Evolutionary conservation across 2,329 filamentous ascomycete species (phyloP).

Genomic region (Sporothrix phasma): DNA sequence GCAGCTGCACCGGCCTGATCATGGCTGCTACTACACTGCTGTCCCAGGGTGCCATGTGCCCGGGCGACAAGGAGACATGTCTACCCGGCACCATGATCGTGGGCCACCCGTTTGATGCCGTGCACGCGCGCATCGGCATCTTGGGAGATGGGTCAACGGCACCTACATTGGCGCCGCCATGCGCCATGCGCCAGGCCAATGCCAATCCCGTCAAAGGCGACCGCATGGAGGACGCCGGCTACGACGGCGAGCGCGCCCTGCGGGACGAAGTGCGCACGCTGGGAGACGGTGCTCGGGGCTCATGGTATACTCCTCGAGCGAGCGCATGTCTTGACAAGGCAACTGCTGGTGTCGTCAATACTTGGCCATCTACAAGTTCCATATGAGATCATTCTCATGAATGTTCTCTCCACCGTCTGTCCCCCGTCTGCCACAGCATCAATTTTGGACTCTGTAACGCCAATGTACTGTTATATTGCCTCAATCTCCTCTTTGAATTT

Average conservation of each 20-base stretch:
- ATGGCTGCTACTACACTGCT: constrained; percentile 46
- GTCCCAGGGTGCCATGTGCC: constrained; percentile 33
- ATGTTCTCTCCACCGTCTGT: background rate
- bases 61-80: constrained; percentile 42
- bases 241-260: constrained; percentile 27
- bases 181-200: too few relatives aligned
- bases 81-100: constrained; percentile 34
- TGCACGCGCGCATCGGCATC: constrained; percentile 26
- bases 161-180: constrained; percentile 22
- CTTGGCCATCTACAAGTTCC: background rate
- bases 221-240: constrained; percentile 22
- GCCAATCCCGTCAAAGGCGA: constrained; percentile 21
- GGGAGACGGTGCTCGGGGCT: too few relatives aligned
- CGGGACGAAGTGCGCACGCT: constrained; percentile 27
- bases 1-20: constrained; percentile 36
- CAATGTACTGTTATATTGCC: background rate
- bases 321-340: background rate
- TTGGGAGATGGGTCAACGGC: constrained; percentile 26
- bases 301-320: background rate
- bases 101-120: constrained; percentile 31
- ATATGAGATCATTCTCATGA: background rate
- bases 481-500: background rate
- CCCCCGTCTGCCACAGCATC: too few relatives aligned
- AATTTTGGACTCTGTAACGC: too few relatives aligned
- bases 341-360: background rate